Conservation (phyloP, 345 rosid species). For the Dovyalis caffra region DNA sequence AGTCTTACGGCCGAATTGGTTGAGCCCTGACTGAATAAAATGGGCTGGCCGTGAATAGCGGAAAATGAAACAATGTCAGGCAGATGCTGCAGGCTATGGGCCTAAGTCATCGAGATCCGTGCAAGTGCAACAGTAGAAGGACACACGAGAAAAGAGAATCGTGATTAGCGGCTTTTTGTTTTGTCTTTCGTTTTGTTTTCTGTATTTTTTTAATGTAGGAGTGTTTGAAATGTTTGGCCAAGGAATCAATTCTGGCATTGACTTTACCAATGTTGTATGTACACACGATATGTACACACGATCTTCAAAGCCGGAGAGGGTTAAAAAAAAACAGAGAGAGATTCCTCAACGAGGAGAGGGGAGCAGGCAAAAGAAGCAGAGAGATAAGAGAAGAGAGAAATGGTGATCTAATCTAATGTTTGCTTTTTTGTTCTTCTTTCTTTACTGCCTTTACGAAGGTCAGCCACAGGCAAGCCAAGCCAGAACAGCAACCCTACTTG, state of each 20-base stretch:
- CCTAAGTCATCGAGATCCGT: constrained; percentile 44
- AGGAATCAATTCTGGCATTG: constrained; percentile 62
- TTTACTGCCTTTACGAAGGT: constrained; percentile 55
- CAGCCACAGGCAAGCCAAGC: constrained; percentile 29
- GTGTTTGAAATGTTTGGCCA: constrained; percentile 11
- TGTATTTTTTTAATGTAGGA: neutral
- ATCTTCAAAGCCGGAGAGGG: too few species aligned
- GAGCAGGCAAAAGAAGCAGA: constrained; percentile 34
- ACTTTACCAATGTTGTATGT: constrained; percentile 29
- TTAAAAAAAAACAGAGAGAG: constrained; percentile 24
- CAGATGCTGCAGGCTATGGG: too few species aligned
- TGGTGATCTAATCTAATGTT: neutral
- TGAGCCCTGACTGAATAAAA: too few species aligned
- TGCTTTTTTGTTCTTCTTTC: constrained; percentile 11
- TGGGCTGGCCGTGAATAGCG: too few species aligned
- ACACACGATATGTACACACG: neutral
- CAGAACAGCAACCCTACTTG: neutral
- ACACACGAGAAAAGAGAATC: constrained; percentile 31
- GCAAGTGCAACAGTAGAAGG: constrained; percentile 17
- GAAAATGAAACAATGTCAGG: too few species aligned
- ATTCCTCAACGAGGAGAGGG: constrained; percentile 83
- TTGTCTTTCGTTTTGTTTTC: neutral
- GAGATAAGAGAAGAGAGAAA: constrained; percentile 18
- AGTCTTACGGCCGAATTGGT: too few species aligned
- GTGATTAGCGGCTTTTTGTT: constrained; percentile 56